Conservation (phyloP, 1,284 basidiomycete genomes). For the Fomes fomentarius region DNA sequence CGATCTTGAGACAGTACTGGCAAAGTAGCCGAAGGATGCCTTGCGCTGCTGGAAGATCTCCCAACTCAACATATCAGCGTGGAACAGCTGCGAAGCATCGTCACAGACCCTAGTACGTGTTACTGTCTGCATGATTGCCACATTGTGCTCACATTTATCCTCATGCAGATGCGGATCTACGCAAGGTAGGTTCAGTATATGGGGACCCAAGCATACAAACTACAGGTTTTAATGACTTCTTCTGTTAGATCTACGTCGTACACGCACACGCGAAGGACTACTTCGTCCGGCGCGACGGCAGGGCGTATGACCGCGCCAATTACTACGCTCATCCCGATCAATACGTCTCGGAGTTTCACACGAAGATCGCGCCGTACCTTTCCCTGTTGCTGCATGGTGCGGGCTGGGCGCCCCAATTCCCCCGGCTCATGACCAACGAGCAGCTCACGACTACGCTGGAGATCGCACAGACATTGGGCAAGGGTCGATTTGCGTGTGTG, state of each 20-base stretch:
- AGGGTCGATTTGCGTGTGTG: constrained; percentile 65
- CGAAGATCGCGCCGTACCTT: constrained; percentile 82
- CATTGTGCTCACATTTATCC: too few relatives aligned
- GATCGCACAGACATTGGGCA: constrained; percentile 51
- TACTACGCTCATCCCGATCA: constrained; percentile 74
- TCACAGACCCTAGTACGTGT: constrained; percentile 51
- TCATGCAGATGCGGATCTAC: constrained; percentile 53
- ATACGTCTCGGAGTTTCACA: constrained; percentile 72
- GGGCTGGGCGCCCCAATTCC: constrained; percentile 80
- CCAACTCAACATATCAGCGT: constrained; percentile 64
- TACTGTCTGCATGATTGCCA: too few relatives aligned
- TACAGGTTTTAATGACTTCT: neutral
- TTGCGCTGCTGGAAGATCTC: constrained; percentile 73
- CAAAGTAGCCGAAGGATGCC: constrained; percentile 77
- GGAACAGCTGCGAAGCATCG: constrained; percentile 59
- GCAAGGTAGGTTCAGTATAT: constrained; percentile 40
- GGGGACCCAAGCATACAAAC: neutral
- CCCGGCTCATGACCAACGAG: constrained; percentile 74
- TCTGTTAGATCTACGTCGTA: constrained; percentile 74
- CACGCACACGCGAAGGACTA: constrained; percentile 77
- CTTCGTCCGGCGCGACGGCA: constrained; percentile 57
- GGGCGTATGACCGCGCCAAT: constrained; percentile 61
- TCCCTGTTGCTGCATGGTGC: constrained; percentile 85
- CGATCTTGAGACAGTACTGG: constrained; percentile 54
- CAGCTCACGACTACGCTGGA: constrained; percentile 61